Percentiles rank a stretch among this genome's conserved stretches.
Evolutionary conservation across 169 alveolate genomes (phyloP).

Genomic region (Amoebophrya sp.): DNA sequence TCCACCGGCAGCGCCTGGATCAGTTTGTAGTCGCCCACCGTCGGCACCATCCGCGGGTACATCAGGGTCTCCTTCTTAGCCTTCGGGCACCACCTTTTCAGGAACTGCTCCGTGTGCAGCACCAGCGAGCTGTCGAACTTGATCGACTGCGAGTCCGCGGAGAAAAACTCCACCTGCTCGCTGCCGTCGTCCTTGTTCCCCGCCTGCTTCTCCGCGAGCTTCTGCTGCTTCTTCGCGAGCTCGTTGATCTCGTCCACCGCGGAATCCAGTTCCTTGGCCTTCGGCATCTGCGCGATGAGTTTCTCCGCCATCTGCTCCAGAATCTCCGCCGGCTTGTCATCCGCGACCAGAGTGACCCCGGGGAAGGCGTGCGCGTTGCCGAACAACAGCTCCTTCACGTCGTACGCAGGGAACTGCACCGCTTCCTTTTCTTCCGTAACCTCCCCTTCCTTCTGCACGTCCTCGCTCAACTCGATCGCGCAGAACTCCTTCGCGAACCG

Average conservation of each 20-base stretch:
- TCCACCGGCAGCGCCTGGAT: conserved; percentile 27
- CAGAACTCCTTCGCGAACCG: conserved; percentile 18
- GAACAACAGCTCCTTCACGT: conserved; percentile 24
- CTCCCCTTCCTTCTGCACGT: no score
- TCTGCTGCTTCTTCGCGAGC: conserved; percentile 25
- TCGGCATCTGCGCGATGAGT: not conserved
- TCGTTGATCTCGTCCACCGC: conserved; percentile 21
- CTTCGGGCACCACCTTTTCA: conserved; percentile 33
- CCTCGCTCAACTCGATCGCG: not conserved
- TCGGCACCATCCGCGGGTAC: conserved; percentile 23
- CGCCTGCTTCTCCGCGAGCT: conserved; percentile 20
- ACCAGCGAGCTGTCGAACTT: not conserved
- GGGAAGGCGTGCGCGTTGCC: conserved; percentile 31
- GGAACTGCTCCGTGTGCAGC: conserved; percentile 27
- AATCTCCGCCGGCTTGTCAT: not conserved
- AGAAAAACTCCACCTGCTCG: not conserved
- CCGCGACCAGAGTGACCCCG: not conserved
- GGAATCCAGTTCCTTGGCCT: conserved; percentile 16
- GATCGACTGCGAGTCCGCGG: not conserved
- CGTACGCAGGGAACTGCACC: conserved; percentile 23
- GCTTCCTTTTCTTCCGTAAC: not conserved
- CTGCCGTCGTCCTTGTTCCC: no score
- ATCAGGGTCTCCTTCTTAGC: conserved; percentile 10
- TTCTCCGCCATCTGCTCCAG: conserved; percentile 19
- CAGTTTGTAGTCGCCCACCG: conserved; percentile 20